Evolutionary conservation across 352 stramenopile genomes (phyloP), one percentile per base, ranked within the genome.

Genomic region (Globisporangium alternatum): DNA sequence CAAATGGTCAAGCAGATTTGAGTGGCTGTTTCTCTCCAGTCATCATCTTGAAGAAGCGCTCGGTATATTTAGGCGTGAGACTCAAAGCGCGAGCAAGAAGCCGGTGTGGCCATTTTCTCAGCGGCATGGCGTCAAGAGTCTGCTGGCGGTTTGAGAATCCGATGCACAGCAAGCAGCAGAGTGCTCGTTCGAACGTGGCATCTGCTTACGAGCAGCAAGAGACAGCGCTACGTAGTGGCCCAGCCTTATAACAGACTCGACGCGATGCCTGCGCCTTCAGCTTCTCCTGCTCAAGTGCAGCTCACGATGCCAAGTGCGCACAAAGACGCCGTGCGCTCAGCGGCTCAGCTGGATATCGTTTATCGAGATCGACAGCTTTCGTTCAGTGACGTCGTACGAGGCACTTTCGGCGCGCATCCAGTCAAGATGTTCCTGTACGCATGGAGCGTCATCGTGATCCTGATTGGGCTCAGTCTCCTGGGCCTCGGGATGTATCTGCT

Each of bases 401-500:
- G 67, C 3, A 70, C 71, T 12, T 59, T 70, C 8, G 81, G 68
- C 19, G 67, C 68, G 10, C 68, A 64, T 2, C 37, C 72, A 0
- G 68, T 80, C 17, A 77, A 89, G 57, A 52, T 64, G 1, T 78
- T 79, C 15, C 62, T 90, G 35, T 91, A 91, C 52, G 69, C 65
- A 5, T 89, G 81, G 77, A 79, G 72, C 0, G 70, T 86, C 22
- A 44, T 86, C 31, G 72, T 83, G 21, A 85, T 80, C 45, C 53
- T 86, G 13, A 72, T 87, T 12, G 78, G 78, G 0, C 28, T 91
- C 13, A 56, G 75, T 1, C 52, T 88, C 30, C 59, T 86, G 5
- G 82, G 64, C 7, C 66, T 88, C n/a, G 80, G 83, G 0, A 43
- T 90, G 33, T 91, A 88, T 31, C 64, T 84, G 17, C 65, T 87